Percentiles rank a stretch among this genome's conserved stretches.
Conservation (phyloP, 2,329 filamentous ascomycete species). For the Davidsoniella neocaledoniae region DNA sequence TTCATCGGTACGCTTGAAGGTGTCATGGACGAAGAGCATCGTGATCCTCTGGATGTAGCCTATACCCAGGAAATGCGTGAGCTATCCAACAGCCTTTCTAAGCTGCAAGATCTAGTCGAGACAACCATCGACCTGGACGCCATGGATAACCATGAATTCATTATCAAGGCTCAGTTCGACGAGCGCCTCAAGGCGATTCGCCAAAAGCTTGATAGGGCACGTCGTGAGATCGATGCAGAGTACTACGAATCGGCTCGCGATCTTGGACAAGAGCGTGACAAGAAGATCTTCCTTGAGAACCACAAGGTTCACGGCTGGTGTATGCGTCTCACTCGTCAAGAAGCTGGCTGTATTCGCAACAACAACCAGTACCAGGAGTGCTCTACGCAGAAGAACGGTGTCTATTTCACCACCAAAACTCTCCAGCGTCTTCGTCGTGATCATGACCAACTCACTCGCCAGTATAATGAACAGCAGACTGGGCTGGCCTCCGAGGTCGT, state of each 20-base stretch:
- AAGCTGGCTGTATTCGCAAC: conserved; percentile 85
- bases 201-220: conserved; percentile 74
- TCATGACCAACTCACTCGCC: conserved; percentile 83
- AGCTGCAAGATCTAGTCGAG: conserved; percentile 94
- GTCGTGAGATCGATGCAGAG: conserved; percentile 67
- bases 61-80: conserved; percentile 74
- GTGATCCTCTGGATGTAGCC: conserved; percentile 65
- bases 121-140: conserved; percentile 93
- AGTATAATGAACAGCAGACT: conserved; percentile 87
- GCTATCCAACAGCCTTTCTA: conserved; percentile 61
- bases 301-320: conserved; percentile 95
- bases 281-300: conserved; percentile 95
- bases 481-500: conserved; percentile 88
- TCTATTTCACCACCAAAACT: conserved; percentile 84
- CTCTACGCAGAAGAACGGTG: conserved; percentile 96
- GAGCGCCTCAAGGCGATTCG: conserved; percentile 74
- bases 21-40: conserved; percentile 91
- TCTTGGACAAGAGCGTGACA: conserved; percentile 81
- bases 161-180: conserved; percentile 97
- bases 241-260: conserved; percentile 63
- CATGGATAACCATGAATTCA: conserved; percentile 91
- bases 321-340: conserved; percentile 78
- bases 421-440: conserved; percentile 71
- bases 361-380: conserved; percentile 83
- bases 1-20: conserved; percentile 80